Base-by-base conservation (phyloP, 148 eudicot genomes). In the Tetragonia tetragonoides region DNA sequence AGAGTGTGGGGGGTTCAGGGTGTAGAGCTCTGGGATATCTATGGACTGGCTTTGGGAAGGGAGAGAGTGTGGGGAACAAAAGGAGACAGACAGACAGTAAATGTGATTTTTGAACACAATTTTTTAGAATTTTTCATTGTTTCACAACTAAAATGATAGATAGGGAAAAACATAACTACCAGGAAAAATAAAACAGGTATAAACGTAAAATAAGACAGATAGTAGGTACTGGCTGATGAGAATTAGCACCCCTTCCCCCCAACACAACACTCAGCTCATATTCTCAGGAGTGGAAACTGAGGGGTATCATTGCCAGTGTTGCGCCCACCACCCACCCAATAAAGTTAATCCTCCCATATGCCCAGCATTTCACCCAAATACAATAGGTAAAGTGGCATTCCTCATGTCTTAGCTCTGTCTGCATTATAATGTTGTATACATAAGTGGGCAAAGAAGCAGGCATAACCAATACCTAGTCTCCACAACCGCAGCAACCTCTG, bases 381-480 rank as follows among this genome's bases (percentile, higher is more conserved):
- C 62, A 57, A 17, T 14, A 2, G 42, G 70, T 16, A 39, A 40
- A 67, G 71, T 20, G 53, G 34, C 71, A 41, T 8, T 68, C 16
- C 8, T 23, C 42, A 46, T 8, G 42, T 21, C 23, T 10, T 63
- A 37, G 40, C 12, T 8, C 44, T 34, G 8, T 44, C 18, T 3
- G 70, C 59, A 75, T 41, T 8, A 42, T 8, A 23, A 44, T 9
- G 6, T 17, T 11, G 34, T 8, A 63, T 21, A 16, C 4, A 18
- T 28, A 18, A 76, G 18, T 76, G 78, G 51, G 62, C 44, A 41
- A 41, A 21, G 18, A 40, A 77, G 38, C 20, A 77, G 40, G 73
- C 10, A 20, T 65, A 75, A 10, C 17, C 23, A 37, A 38, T 51
- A 49, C 21, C 78, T 65, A 47, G 49, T 40, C 28, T 24, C 78